phyloP scores from a whole-genome alignment of 805 yeast species.

The Vanderwaltozyma yarrowii region DNA sequence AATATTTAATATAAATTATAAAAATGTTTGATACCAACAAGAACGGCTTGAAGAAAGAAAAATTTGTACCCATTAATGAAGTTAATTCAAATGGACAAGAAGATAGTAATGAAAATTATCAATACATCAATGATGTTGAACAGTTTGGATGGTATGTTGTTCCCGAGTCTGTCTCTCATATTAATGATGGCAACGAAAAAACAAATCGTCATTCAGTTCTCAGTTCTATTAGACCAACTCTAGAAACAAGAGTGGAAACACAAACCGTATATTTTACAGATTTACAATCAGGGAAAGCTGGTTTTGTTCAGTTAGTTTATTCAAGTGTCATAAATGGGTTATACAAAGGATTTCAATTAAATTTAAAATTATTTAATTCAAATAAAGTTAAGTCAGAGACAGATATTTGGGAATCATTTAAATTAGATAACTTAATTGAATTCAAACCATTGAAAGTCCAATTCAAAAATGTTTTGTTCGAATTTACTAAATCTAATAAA shows the following conservation, averaged over 20 bases:
- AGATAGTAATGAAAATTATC: neutral
- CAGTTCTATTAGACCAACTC: neutral
- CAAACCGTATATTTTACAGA: slow-evolving; percentile 46
- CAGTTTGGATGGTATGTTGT: slow-evolving; percentile 5
- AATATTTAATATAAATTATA: too few relatives aligned
- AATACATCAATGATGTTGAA: neutral
- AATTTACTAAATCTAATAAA: slow-evolving; percentile 5
- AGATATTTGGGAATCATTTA: slow-evolving; percentile 40
- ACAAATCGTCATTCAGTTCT: neutral
- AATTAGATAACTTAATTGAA: slow-evolving; percentile 22
- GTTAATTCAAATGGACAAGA: neutral
- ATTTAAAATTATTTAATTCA: slow-evolving; percentile 34
- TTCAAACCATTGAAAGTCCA: slow-evolving; percentile 13
- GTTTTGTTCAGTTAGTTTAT: slow-evolving; percentile 44
- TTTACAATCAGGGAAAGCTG: slow-evolving; percentile 32
- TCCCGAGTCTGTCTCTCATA: neutral
- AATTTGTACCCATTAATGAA: slow-evolving; percentile 2
- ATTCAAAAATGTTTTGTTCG: slow-evolving; percentile 13
- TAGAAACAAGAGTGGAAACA: slow-evolving; percentile 38
- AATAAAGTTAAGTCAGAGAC: slow-evolving; percentile 19
- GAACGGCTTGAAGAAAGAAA: slow-evolving; percentile 5
- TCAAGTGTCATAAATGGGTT: slow-evolving; percentile 41
- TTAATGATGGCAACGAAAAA: neutral
- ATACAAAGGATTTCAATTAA: slow-evolving; percentile 44
- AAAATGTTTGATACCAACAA: slow-evolving; percentile 1